Conservation (phyloP, 176 grass and related monocot species). For the Carex parvula region DNA sequence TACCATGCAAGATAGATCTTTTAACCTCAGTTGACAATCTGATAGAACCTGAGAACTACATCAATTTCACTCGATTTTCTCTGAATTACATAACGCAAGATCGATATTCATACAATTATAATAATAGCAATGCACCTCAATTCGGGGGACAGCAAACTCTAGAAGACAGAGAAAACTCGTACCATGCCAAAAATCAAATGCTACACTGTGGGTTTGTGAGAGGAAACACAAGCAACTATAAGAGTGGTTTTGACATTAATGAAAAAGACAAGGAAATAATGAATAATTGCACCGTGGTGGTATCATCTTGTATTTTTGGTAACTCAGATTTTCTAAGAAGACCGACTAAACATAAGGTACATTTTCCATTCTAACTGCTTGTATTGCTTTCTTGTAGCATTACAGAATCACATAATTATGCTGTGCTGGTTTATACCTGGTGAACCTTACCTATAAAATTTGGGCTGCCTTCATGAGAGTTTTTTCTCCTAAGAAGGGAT, state of each 20-base stretch:
- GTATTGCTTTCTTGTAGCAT: slow-evolving; percentile 1
- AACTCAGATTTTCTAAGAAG: slow-evolving; percentile 83
- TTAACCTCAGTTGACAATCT: slow-evolving; percentile 48
- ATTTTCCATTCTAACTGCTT: slow-evolving; percentile 7
- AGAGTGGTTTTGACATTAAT: slow-evolving; percentile 59
- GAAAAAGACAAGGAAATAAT: slow-evolving; percentile 60
- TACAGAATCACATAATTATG: background rate
- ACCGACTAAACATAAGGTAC: slow-evolving; percentile 81
- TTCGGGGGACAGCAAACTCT: slow-evolving; percentile 73
- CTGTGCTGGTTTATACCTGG: background rate
- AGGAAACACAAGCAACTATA: slow-evolving; percentile 33
- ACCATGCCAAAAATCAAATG: slow-evolving; percentile 62
- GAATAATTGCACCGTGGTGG: slow-evolving; percentile 57
- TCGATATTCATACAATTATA: slow-evolving; percentile 17
- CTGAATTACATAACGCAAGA: slow-evolving; percentile 58
- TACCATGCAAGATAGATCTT: slow-evolving; percentile 67
- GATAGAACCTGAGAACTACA: slow-evolving; percentile 44
- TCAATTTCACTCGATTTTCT: slow-evolving; percentile 67
- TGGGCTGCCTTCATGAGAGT: background rate
- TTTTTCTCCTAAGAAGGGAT: background rate
- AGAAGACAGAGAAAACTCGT: slow-evolving; percentile 67
- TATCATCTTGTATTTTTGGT: slow-evolving; percentile 95
- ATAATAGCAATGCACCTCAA: slow-evolving; percentile 30
- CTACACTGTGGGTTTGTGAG: slow-evolving; percentile 82
- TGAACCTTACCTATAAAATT: background rate